phyloP scores from a whole-genome alignment of 768 basidiomycete species.

The Pleurotus ostreatus region DNA sequence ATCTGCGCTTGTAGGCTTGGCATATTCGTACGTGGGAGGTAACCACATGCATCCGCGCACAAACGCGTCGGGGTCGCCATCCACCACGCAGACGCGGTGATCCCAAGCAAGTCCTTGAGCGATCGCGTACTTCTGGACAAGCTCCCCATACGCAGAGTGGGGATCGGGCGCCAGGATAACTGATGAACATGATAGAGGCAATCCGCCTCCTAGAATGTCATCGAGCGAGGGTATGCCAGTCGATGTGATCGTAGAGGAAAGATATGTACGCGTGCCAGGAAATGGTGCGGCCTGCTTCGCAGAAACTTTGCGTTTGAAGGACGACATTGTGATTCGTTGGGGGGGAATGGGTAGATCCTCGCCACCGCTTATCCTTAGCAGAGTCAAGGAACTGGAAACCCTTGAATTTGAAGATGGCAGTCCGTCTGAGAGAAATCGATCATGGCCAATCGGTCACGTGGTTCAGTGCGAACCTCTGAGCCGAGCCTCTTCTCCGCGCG shows the following conservation, averaged over 20 bases:
- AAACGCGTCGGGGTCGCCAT: constrained; percentile 52
- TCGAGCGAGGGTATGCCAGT: constrained; percentile 92
- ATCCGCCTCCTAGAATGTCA: constrained; percentile 89
- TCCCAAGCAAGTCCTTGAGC: constrained; percentile 78
- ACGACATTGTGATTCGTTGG: constrained; percentile 47
- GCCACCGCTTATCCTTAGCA: too few species aligned
- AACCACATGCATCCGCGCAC: constrained; percentile 82
- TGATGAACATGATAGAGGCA: constrained; percentile 77
- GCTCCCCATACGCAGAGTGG: constrained; percentile 81
- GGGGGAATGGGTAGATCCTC: not conserved
- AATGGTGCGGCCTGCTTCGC: constrained; percentile 38
- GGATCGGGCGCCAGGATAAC: constrained; percentile 78
- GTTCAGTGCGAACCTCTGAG: too few species aligned
- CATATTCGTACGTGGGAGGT: constrained; percentile 30
- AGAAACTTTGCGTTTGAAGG: constrained; percentile 69
- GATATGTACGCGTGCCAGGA: constrained; percentile 55
- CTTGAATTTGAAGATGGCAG: too few species aligned
- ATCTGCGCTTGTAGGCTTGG: constrained; percentile 35
- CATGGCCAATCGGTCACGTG: too few species aligned
- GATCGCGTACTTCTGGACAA: constrained; percentile 85
- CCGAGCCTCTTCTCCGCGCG: too few species aligned
- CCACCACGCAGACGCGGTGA: constrained; percentile 68
- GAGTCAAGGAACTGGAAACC: too few species aligned
- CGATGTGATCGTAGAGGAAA: constrained; percentile 62
- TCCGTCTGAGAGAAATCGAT: too few species aligned